These are phyloP conservation scores for Pyropia haitanensis DNA, from an alignment of 23 red algal species.

Conservation along the genomic window DNA sequence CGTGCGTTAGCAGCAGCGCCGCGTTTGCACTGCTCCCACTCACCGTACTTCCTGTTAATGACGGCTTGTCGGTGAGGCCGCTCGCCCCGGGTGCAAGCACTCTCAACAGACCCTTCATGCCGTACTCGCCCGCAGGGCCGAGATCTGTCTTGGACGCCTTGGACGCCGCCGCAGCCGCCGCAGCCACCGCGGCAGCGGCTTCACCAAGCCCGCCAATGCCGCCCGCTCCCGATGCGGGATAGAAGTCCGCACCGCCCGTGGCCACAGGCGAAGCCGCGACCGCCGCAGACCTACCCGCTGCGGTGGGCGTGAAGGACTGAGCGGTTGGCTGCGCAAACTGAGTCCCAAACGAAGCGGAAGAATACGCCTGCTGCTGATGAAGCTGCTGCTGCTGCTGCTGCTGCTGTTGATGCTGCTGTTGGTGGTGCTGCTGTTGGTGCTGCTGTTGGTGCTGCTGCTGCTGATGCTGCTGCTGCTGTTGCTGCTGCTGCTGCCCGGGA, in stretches of 20 bases:
- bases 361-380: too few relatives aligned
- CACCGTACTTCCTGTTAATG: too few relatives aligned
- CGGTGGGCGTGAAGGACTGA: neutral
- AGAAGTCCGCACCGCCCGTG: neutral
- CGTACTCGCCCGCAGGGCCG: conserved; percentile 26
- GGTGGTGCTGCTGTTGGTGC: too few relatives aligned
- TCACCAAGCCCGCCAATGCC: neutral
- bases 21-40: conserved; percentile 11
- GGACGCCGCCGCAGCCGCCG: neutral
- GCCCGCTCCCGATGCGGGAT: neutral
- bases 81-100: conserved; percentile 11
- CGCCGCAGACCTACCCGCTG: neutral
- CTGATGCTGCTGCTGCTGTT: too few relatives aligned
- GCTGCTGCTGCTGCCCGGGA: too few relatives aligned
- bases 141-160: neutral
- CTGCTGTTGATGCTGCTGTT: too few relatives aligned
- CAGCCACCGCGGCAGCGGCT: neutral
- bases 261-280: neutral
- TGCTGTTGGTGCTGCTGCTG: too few relatives aligned
- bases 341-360: too few relatives aligned
- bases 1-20: conserved; percentile 44
- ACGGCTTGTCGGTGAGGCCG: too few relatives aligned
- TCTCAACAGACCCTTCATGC: conserved; percentile 40
- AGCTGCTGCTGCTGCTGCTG: too few relatives aligned
- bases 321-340: too few relatives aligned